Percentiles rank a stretch among this genome's conserved stretches.
Conservation (phyloP, 371 early-diverging fungal genomes). For the Circinella umbellata region DNA sequence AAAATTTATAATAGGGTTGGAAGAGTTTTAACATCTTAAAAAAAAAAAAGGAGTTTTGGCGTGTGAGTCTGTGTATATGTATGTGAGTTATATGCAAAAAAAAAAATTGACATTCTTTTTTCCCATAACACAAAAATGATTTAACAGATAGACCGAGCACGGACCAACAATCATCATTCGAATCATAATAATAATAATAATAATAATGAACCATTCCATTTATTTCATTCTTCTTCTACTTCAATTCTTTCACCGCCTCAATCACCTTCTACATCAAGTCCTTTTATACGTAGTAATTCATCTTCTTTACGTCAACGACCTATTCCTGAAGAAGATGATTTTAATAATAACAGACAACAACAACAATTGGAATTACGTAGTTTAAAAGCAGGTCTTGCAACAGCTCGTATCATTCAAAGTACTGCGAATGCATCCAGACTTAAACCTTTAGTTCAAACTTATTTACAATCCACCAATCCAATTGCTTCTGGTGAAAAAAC, state of each 20-base stretch:
- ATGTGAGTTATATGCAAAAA: no score
- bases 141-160: conserved; percentile 11
- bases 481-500: conserved; percentile 75
- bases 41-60: no score
- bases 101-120: background rate
- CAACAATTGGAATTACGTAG: conserved; percentile 9
- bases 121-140: background rate
- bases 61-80: background rate
- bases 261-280: conserved; percentile 27
- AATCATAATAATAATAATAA: background rate
- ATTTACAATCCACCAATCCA: conserved; percentile 52
- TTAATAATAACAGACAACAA: conserved; percentile 10
- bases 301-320: background rate
- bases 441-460: conserved; percentile 44
- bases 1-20: background rate
- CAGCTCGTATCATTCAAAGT: conserved; percentile 29
- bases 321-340: conserved; percentile 6
- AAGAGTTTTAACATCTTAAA: no score
- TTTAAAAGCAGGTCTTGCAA: conserved; percentile 23
- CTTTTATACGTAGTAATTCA: background rate
- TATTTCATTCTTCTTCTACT: conserved; percentile 18
- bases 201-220: conserved; percentile 16
- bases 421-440: conserved; percentile 23
- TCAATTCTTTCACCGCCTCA: conserved; percentile 22
- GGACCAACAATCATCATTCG: conserved; percentile 8